These are phyloP conservation scores for Hura crepitans DNA, from an alignment of 441 rosid genomes.

Conservation along the genomic window DNA sequence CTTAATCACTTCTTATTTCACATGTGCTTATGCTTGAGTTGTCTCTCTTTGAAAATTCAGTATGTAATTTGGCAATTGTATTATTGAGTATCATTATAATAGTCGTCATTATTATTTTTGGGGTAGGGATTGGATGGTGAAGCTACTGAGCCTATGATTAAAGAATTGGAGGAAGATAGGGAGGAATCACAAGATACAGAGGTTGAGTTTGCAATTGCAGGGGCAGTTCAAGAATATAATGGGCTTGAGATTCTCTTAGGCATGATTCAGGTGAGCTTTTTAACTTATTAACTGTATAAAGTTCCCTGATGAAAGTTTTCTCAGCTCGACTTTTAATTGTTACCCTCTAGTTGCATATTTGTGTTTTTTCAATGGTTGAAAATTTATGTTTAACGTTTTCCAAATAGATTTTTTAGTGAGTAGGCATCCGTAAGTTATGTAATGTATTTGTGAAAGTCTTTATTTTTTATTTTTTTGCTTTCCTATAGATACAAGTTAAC, in stretches of 20 bases:
- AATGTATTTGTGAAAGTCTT: background rate
- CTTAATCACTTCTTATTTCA: background rate
- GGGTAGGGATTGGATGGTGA: conserved; percentile 97
- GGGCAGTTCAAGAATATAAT: conserved; percentile 93
- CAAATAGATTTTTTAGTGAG: background rate
- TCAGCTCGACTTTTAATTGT: background rate
- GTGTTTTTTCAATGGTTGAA: background rate
- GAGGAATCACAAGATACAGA: conserved; percentile 99
- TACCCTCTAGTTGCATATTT: background rate
- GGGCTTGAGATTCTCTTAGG: conserved; percentile 90
- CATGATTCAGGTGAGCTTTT: conserved; percentile 85
- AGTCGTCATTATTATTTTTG: background rate
- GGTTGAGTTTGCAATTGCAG: conserved; percentile 97
- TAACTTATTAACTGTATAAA: conserved; percentile 14
- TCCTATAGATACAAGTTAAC: no score
- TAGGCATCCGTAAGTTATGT: background rate
- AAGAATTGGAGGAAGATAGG: conserved; percentile 99
- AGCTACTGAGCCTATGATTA: conserved; percentile 99
- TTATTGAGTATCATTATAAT: background rate
- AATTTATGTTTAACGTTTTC: background rate
- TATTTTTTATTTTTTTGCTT: no score
- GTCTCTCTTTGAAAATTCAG: background rate
- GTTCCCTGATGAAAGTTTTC: conserved; percentile 7
- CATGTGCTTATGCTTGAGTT: background rate
- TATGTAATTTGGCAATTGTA: background rate